phyloP scores from a whole-genome alignment of 352 stramenopile species.

The Globisporangium okanoganense region DNA sequence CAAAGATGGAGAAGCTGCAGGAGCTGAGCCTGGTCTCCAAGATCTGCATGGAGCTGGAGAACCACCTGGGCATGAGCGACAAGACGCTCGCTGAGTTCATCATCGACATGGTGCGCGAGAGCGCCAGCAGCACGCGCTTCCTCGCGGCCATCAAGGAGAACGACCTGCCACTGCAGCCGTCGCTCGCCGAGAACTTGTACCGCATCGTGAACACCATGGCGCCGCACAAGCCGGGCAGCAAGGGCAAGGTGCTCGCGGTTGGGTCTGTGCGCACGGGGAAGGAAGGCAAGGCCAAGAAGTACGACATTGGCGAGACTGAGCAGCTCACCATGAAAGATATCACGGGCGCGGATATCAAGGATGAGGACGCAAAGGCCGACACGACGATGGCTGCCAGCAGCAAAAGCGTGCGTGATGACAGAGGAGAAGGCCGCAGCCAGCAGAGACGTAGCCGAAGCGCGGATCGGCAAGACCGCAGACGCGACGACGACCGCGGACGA shows the following conservation, averaged over 20 bases:
- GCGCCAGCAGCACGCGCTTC: slow-evolving; percentile 56
- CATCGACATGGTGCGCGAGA: slow-evolving; percentile 86
- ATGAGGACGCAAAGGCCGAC: slow-evolving; percentile 16
- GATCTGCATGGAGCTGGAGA: slow-evolving; percentile 85
- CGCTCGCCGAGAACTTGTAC: slow-evolving; percentile 73
- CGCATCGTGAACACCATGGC: slow-evolving; percentile 83
- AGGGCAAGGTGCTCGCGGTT: not conserved
- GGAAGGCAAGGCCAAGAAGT: slow-evolving; percentile 16
- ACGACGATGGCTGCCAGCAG: not conserved
- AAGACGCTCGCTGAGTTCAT: slow-evolving; percentile 97
- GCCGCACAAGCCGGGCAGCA: slow-evolving; percentile 30
- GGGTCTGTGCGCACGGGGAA: slow-evolving; percentile 2
- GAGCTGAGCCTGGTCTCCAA: slow-evolving; percentile 88
- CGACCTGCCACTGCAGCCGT: slow-evolving; percentile 53
- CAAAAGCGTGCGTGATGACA: not conserved
- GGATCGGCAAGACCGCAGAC: slow-evolving; percentile 24
- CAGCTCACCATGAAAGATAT: slow-evolving; percentile 71
- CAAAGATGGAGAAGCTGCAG: slow-evolving; percentile 83
- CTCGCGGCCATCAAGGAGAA: slow-evolving; percentile 54
- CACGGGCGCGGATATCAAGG: slow-evolving; percentile 26
- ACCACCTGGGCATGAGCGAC: slow-evolving; percentile 94
- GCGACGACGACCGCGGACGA: slow-evolving; percentile 22
- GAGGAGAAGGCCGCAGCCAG: not conserved
- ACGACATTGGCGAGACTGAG: slow-evolving; percentile 57
- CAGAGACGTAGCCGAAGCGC: slow-evolving; percentile 14